Evolutionary conservation across 73 alveolate species (phyloP).

Genomic region (Symbiodinium pilosum): DNA sequence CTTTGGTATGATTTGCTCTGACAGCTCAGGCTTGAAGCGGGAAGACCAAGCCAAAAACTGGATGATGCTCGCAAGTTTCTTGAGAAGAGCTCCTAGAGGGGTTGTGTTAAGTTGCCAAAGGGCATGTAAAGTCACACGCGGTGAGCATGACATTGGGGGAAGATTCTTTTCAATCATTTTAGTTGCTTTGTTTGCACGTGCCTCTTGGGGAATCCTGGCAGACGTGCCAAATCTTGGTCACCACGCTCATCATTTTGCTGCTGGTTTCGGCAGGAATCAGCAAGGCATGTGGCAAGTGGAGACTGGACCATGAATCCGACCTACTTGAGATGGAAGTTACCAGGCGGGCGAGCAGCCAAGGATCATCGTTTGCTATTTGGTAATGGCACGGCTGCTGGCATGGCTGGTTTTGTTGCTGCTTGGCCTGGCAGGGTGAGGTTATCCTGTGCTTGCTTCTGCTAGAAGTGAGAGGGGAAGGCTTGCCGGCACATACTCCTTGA

Average conservation of each 20-base stretch:
- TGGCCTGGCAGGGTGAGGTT: neutral
- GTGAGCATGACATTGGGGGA: no score
- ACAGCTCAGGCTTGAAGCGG: neutral
- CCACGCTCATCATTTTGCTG: neutral
- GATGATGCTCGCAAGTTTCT: neutral
- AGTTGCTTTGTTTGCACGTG: no score
- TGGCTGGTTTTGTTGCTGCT: slow-evolving; percentile 38
- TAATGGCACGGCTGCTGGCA: slow-evolving; percentile 46
- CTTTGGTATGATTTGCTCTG: neutral
- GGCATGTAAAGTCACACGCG: no score
- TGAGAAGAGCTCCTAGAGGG: no score
- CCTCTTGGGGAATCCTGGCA: no score
- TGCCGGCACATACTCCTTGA: no score
- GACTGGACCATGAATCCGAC: no score
- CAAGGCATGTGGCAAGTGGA: neutral
- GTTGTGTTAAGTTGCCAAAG: no score
- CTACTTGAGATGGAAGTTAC: no score
- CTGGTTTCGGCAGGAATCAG: neutral
- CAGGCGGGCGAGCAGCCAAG: neutral
- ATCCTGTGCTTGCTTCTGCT: no score
- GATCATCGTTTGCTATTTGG: slow-evolving; percentile 19
- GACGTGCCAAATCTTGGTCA: neutral
- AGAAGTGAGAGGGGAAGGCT: no score
- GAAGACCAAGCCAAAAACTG: neutral
- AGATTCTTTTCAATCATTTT: no score